Conservation (phyloP, 495 filamentous ascomycete species). For the Corynascus novoguineensis region DNA sequence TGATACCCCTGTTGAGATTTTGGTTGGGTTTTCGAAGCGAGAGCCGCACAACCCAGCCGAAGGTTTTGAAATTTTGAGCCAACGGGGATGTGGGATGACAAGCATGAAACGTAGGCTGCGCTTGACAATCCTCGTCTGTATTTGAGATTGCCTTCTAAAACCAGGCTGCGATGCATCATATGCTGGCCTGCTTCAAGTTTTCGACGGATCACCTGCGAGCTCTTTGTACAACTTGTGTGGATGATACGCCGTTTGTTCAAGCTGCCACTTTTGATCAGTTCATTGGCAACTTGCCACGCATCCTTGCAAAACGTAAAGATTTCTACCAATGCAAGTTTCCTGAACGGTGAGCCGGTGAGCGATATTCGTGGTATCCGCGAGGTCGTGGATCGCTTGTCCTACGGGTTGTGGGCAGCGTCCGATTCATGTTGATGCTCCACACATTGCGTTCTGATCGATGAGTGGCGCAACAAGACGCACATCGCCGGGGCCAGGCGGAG, state of each 20-base stretch:
- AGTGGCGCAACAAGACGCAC: not conserved
- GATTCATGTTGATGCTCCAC: not conserved
- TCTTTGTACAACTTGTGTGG: too few relatives aligned
- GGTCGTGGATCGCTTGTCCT: not conserved
- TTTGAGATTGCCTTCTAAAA: not conserved
- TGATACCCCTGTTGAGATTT: too few relatives aligned
- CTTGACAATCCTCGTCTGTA: conserved; percentile 1
- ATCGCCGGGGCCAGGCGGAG: not conserved
- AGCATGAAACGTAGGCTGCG: not conserved
- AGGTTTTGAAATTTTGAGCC: too few relatives aligned
- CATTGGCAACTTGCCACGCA: too few relatives aligned
- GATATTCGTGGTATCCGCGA: not conserved
- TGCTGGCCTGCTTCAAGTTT: too few relatives aligned
- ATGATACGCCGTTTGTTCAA: too few relatives aligned
- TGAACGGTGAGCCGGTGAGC: not conserved
- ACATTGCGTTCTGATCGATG: not conserved
- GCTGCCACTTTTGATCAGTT: too few relatives aligned
- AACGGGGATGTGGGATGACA: not conserved
- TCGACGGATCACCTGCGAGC: too few relatives aligned
- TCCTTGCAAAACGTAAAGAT: too few relatives aligned
- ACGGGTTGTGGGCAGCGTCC: not conserved
- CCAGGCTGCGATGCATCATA: too few relatives aligned
- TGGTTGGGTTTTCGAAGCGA: not conserved
- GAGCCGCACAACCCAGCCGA: too few relatives aligned
- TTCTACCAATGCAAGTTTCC: not conserved